phyloP scores from a whole-genome alignment of 225 moss, liverwort and hornwort genomes.

The Physcomitrium patens region DNA sequence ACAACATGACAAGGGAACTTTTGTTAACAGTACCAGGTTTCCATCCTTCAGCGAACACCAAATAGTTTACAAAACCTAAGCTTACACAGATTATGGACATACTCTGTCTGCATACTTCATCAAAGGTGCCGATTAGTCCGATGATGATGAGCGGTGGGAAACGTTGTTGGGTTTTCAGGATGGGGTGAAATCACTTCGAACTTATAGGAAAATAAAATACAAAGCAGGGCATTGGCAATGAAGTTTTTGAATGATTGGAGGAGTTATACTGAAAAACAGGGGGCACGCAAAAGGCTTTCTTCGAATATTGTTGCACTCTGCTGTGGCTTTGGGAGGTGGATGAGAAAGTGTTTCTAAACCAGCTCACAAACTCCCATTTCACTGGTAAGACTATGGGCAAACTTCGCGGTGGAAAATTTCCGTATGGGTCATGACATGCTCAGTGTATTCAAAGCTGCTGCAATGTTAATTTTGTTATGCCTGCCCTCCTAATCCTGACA shows the following conservation, averaged over 20 bases:
- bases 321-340: slow-evolving; percentile 41
- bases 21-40: neutral
- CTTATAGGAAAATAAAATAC: neutral
- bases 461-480: slow-evolving; percentile 50
- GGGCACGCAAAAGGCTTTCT: slow-evolving; percentile 10
- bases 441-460: slow-evolving; percentile 42
- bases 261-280: no score
- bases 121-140: neutral
- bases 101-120: neutral
- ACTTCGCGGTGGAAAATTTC: slow-evolving; percentile 35
- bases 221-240: slow-evolving; percentile 43
- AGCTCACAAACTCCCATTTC: slow-evolving; percentile 29
- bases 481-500: slow-evolving; percentile 54
- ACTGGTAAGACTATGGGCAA: slow-evolving; percentile 40
- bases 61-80: neutral
- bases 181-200: neutral
- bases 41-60: neutral
- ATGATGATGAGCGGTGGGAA: neutral
- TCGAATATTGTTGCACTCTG: slow-evolving; percentile 37
- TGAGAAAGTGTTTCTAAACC: slow-evolving; percentile 22
- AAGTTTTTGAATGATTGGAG: slow-evolving; percentile 24
- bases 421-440: slow-evolving; percentile 19
- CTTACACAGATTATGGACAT: neutral
- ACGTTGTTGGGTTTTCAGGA: neutral
- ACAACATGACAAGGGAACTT: no score